Evolutionary conservation across 2,329 filamentous ascomycete genomes (phyloP).

Genomic region (Nothophaeocryptopus gaeumannii): DNA sequence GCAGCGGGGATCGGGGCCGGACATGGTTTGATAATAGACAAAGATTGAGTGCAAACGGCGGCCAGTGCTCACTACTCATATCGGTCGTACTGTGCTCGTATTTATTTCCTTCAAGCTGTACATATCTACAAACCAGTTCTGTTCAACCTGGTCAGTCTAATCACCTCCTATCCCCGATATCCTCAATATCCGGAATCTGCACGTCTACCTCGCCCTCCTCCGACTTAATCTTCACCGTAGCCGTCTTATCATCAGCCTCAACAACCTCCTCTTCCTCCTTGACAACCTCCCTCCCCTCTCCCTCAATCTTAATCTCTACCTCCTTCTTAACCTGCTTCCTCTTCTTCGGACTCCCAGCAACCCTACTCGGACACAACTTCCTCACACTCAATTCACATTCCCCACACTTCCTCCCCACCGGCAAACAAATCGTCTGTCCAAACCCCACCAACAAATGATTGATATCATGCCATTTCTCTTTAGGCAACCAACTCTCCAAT

Average conservation of each 20-base stretch:
- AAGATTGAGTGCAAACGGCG: too few species aligned
- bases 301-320: slow-evolving; percentile 31
- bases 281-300: slow-evolving; percentile 28
- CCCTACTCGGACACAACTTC: slow-evolving; percentile 65
- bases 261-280: slow-evolving; percentile 28
- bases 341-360: slow-evolving; percentile 46
- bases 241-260: slow-evolving; percentile 29
- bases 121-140: too few species aligned
- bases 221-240: slow-evolving; percentile 30
- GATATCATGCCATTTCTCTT: slow-evolving; percentile 85
- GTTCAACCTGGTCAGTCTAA: too few species aligned
- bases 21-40: too few species aligned
- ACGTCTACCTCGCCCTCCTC: slow-evolving; percentile 25
- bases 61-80: too few species aligned
- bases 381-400: slow-evolving; percentile 76
- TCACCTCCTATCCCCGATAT: slow-evolving; percentile 18
- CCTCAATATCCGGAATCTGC: slow-evolving; percentile 20
- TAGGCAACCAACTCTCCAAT: slow-evolving; percentile 79
- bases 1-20: too few species aligned
- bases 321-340: slow-evolving; percentile 45
- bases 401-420: slow-evolving; percentile 75
- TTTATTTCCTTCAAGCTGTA: too few species aligned
- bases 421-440: slow-evolving; percentile 81
- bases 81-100: too few species aligned
- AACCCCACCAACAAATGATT: slow-evolving; percentile 85